Conservation (phyloP, 2,329 filamentous ascomycete genomes). For the Penicillium sp. region DNA sequence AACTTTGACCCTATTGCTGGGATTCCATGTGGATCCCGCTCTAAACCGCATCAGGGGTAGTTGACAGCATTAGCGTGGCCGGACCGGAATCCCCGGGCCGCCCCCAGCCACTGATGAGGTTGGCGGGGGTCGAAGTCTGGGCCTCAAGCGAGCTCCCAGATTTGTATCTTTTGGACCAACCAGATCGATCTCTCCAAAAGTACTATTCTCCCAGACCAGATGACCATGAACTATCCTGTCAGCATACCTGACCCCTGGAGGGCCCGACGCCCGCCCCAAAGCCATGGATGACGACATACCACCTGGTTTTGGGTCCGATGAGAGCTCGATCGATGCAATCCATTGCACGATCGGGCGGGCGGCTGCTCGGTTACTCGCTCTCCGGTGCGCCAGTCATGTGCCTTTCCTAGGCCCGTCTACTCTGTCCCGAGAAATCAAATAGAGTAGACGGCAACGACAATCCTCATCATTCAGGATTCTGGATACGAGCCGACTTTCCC, state of each 20-base stretch:
- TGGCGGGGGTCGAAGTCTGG: not conserved
- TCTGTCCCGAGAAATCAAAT: constrained; percentile 22
- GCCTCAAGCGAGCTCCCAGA: not conserved
- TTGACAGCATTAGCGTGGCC: constrained; percentile 24
- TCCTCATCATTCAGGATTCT: not conserved
- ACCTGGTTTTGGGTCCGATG: constrained; percentile 10
- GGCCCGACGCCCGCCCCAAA: not conserved
- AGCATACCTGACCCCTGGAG: not conserved
- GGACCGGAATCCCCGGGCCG: constrained; percentile 23
- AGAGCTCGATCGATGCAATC: constrained; percentile 14
- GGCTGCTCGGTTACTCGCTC: constrained; percentile 3
- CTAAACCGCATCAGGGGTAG: not conserved
- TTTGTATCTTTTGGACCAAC: not conserved
- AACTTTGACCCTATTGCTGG: constrained; percentile 18
- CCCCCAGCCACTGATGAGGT: not conserved
- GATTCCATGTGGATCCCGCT: constrained; percentile 1
- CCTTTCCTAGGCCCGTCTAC: not conserved
- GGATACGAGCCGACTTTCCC: constrained; percentile 5
- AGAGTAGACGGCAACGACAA: constrained; percentile 17
- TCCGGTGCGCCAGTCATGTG: constrained; percentile 10
- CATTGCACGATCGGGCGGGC: constrained; percentile 24
- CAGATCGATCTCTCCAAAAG: not conserved
- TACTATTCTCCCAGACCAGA: not conserved
- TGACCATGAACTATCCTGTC: constrained; percentile 1
- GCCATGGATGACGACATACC: constrained; percentile 13